Base-by-base conservation (phyloP, 495 filamentous ascomycete genomes). In the Annulohypoxylon bovei region DNA sequence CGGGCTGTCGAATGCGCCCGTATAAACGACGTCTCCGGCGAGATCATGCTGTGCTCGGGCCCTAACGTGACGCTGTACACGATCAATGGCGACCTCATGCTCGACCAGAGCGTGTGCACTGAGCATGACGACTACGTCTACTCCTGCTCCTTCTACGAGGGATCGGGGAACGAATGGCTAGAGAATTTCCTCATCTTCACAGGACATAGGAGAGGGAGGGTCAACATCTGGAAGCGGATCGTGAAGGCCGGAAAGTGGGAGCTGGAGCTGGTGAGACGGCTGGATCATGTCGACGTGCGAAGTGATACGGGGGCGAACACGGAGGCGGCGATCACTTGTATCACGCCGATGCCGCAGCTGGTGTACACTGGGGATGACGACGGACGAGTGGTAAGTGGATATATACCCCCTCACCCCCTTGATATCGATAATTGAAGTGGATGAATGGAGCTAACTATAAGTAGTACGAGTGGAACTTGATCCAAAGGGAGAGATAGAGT, bases 351-450 rank as follows among this genome's bases (percentile, higher is more conserved):
- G 84, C 87, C 91, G 68, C 88, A 89, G 67, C 85, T 90, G 59
- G 91, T 98, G 11, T 98, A 98, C 80, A 97, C 95, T 0, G 95
- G 95, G 6, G 94, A 98, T 81, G 95, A 97, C 63, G 88, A 90
- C 42, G 94, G 94, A 44, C 81, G 90, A 81, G 94, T 97, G 75
- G 83, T 86, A 70, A 81, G 83, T 84, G 16, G 0, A 56, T 39
- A 62, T 67, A 61, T 12, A n/a, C n/a, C n/a, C n/a, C n/a, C n/a
- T n/a, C n/a, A n/a, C n/a, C 30, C 4, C 5, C 39, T 8, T 16
- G 14, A 56, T n/a, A 14, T 33, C 11, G 20, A 12, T 1, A 53
- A 9, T 16, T 4, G 9, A 20, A 3, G 7, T 3, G 14, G n/a
- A 28, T 12, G 35, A 4, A 16, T 14, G 14, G 18, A 46, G 70